Base-by-base conservation (phyloP, 768 basidiomycete species). In the Pleurotus citrinopileatus region DNA sequence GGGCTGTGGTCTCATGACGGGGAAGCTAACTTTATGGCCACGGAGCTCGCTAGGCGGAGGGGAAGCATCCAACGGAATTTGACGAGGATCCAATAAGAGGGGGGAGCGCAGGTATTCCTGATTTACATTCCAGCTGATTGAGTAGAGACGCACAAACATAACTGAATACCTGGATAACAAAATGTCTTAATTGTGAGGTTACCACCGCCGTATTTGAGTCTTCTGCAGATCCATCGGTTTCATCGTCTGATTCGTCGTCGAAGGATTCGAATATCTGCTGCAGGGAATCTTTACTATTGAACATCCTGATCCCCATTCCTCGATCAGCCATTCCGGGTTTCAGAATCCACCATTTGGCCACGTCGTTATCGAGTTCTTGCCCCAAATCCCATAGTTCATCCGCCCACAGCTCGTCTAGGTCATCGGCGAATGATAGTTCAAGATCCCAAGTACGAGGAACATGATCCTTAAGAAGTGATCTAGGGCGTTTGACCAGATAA, bases 261-360 rank as follows among this genome's bases (percentile, higher is more conserved):
- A 98, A 98, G 19, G 81, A 80, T 58, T 86, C 78, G 57, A 98
- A 91, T 22, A 98, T 94, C 3, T 66, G 62, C 54, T 81, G 79
- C 55, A 99, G 74, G 27, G 81, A 73, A 10, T 82, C 81, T 67
- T 88, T 88, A 52, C 79, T 86, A 50, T 87, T 83, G 70, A 99
- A 98, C 43, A 99, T 71, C 42, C 94, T 73, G 59, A 99, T 94
- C 2, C 96, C 97, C 79, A 93, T 92, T 10, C 94, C 97, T 46
- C 93, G 81, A 72, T 98, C 95, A 1, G 94, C 88, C 91, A 99
- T 96, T 15, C 94, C 92, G 42, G 97, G 95, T 72, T 99, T 99
- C 48, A 99, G 71, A 57, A 99, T 96, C 81, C 87, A 98, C 96
- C 96, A 98, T 25, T 71, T 72, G 3, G 63, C 58, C 9, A 72